Base-by-base conservation (phyloP, 345 rosid genomes). In the Salix exigua region DNA sequence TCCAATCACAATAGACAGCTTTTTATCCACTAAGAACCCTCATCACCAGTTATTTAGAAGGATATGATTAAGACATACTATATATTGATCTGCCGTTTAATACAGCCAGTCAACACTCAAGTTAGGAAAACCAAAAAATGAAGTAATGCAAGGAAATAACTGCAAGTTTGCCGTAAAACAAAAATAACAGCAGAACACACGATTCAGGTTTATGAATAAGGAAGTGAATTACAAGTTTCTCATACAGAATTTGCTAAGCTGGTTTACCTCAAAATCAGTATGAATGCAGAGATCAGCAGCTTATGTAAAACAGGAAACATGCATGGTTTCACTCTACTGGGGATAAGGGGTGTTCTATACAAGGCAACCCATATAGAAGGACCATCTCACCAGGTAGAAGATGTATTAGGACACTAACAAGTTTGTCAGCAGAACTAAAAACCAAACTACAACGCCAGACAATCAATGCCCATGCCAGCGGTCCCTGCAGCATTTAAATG, bases 361-460 rank as follows among this genome's bases (percentile, higher is more conserved):
- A 73, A 60, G 35, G 28, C 48, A 19, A 68, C 58, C 31, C 6
- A 66, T 5, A 51, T 26, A n/a, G 31, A 68, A 33, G 42, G n/a
- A 55, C 33, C 18, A 61, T 82, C 92, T 85, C 82, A 93, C 99
- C 99, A 28, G 98, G 99, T 75, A 95, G 86, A 77, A 95, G 97
- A 88, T 95, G 99, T 82, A 95, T 95, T 69, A 95, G 97, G 73
- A 93, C 97, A 78, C 99, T 95, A 76, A 95, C 91, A 85, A 93
- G 78, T 89, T 95, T 95, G 84, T 95, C 99, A 3, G 77, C 77
- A n/a, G 97, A 95, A 78, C 94, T 95, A 83, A 95, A 95, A 81
- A 95, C 99, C 90, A 95, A 82, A 83, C 99, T 95, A 78, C 97
- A 93, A 71, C 97, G 93, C 99, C 99, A 95, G 51, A 95, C 93